Conservation (phyloP, 2,329 filamentous ascomycete genomes). For the Trichoderma sp. region DNA sequence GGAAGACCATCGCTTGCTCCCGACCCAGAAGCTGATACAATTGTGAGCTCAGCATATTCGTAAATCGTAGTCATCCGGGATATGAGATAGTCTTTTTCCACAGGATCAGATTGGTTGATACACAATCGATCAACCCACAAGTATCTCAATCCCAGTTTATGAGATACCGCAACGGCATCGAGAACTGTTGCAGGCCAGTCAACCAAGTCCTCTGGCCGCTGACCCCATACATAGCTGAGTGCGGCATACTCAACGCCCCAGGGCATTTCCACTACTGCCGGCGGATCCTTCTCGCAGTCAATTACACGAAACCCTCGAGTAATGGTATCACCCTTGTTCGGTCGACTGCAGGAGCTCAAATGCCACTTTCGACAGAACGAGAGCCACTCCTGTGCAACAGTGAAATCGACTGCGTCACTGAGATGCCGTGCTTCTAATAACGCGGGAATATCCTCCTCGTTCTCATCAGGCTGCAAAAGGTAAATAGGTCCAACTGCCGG, state of each 20-base stretch:
- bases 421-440: neutral
- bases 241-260: conserved; percentile 34
- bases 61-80: conserved; percentile 16
- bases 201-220: neutral
- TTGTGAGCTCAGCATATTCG: conserved; percentile 11
- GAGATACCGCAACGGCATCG: conserved; percentile 44
- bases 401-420: neutral
- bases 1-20: conserved; percentile 13
- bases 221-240: conserved; percentile 45
- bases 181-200: conserved; percentile 35
- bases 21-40: conserved; percentile 7
- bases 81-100: conserved; percentile 25
- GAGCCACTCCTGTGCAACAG: neutral
- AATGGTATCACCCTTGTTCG: neutral
- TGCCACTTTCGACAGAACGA: conserved; percentile 3
- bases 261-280: neutral
- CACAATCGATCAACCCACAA: conserved; percentile 48
- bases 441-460: neutral
- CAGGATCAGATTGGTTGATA: conserved; percentile 43
- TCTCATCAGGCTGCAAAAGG: neutral
- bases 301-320: conserved; percentile 6
- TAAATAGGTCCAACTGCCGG: conserved; percentile 15
- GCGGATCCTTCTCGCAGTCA: neutral
- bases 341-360: neutral
- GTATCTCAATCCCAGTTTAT: conserved; percentile 41